Evolutionary conservation across 179 eudicot species (phyloP).

Genomic region (Camellia oleifera): DNA sequence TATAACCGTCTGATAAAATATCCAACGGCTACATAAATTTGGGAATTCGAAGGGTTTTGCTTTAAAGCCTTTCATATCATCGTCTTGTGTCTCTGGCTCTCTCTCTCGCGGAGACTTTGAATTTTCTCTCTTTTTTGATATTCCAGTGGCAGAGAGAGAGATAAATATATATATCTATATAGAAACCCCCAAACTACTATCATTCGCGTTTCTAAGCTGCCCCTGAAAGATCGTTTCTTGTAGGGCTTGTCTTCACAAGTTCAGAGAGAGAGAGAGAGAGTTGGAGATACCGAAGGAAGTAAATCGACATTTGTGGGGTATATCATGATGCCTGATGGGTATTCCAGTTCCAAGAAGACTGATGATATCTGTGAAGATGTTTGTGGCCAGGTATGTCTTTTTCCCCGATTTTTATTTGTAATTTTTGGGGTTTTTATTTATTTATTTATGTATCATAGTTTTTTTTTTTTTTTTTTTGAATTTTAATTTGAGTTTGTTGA

Average conservation of each 20-base stretch:
- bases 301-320: slow-evolving; percentile 11
- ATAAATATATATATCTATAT: background rate
- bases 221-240: background rate
- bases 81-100: background rate
- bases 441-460: background rate
- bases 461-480: background rate
- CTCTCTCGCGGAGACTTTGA: background rate
- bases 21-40: background rate
- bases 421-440: background rate
- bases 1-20: background rate
- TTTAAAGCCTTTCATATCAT: no score
- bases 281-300: background rate
- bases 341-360: slow-evolving; percentile 44
- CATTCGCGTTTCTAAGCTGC: slow-evolving; percentile 11
- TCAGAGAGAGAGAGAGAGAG: background rate
- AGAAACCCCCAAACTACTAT: slow-evolving; percentile 26
- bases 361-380: slow-evolving; percentile 43
- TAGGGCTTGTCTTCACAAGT: background rate
- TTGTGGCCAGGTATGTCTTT: slow-evolving; percentile 43
- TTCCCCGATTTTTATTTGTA: background rate
- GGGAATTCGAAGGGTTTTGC: no score
- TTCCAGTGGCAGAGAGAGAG: slow-evolving; percentile 3
- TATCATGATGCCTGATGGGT: slow-evolving; percentile 32
- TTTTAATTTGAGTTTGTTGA: slow-evolving; percentile 10
- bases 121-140: background rate